These are phyloP conservation scores for Citrus medica DNA, from an alignment of 345 rosid genomes.

Conservation along the genomic window DNA sequence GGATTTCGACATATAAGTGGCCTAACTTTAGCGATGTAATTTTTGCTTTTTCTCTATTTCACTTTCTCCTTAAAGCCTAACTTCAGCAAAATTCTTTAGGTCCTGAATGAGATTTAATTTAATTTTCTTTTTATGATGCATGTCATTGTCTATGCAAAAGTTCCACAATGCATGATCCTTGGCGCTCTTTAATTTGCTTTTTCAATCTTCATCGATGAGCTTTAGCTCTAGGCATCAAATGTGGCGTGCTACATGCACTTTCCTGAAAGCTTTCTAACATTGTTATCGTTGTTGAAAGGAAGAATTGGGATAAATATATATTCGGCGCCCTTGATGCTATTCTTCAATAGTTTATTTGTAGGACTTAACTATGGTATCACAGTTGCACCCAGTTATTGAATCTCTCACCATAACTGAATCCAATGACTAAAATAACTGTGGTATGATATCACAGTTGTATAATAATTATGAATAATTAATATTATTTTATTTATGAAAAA, in stretches of 20 bases:
- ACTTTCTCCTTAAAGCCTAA: neutral
- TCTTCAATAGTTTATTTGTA: no score
- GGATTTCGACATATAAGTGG: neutral
- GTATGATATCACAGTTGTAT: no score
- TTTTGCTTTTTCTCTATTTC: neutral
- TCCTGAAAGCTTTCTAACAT: neutral
- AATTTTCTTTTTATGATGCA: neutral
- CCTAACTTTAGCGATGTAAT: neutral
- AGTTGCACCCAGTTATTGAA: fast-evolving
- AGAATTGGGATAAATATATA: neutral
- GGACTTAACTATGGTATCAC: no score
- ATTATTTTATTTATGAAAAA: no score
- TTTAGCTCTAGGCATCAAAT: neutral
- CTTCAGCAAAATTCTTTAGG: neutral
- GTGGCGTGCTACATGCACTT: neutral
- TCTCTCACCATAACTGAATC: no score
- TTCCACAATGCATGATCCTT: neutral
- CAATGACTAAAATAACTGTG: no score
- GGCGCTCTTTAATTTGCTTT: neutral
- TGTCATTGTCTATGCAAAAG: neutral
- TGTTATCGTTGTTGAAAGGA: neutral
- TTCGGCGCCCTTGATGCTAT: neutral
- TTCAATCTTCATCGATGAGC: neutral
- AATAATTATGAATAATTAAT: neutral
- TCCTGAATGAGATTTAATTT: neutral